These are phyloP conservation scores for Hypoxylon sp. DNA, from an alignment of 2,329 filamentous ascomycete species.

Conservation along the genomic window DNA sequence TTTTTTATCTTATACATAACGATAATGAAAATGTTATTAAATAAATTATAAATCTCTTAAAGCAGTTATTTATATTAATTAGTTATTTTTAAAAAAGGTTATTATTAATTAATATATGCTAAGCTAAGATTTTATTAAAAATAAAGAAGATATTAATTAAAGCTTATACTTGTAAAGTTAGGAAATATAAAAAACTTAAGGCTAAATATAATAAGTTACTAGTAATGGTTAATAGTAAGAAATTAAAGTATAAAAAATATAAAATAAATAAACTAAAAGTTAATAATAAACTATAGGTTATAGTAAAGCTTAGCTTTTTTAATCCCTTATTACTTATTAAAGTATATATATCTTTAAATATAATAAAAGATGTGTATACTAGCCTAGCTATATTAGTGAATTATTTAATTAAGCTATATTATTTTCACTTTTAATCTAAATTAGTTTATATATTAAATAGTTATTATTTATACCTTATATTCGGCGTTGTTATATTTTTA, in stretches of 20 bases:
- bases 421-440: background rate
- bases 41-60: background rate
- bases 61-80: background rate
- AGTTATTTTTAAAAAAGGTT: background rate
- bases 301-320: background rate
- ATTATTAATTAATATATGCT: background rate
- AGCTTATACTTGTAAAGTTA: background rate
- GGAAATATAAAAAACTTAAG: background rate
- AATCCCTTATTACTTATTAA: background rate
- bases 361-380: background rate
- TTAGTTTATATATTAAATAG: background rate
- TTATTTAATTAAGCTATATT: background rate
- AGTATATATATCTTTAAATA: background rate
- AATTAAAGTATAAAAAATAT: background rate
- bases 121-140: background rate
- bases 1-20: background rate
- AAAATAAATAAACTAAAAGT: no score
- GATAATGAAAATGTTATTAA: background rate
- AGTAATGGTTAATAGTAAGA: background rate
- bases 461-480: background rate
- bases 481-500: background rate
- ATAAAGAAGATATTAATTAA: background rate
- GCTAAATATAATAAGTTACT: background rate
- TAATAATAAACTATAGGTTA: background rate
- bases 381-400: background rate